Evolutionary conservation across 306 rosid genomes (phyloP).

Genomic region (Mucuna pruriens): DNA sequence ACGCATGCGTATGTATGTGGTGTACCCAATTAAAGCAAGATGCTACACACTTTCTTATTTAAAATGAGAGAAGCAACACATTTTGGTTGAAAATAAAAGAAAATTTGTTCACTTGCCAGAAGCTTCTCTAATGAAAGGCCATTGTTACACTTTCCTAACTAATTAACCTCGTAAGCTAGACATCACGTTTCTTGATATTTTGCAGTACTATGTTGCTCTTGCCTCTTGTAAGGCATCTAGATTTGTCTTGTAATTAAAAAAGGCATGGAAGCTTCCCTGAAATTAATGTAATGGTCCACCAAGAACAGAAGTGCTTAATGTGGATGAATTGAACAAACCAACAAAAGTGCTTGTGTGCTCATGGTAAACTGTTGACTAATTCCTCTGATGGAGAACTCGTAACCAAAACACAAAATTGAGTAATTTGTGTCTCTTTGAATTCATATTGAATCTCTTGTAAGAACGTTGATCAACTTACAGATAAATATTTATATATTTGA

Average conservation of each 20-base stretch:
- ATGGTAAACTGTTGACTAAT: neutral
- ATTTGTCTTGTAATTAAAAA: neutral
- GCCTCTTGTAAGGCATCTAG: neutral
- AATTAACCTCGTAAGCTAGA: neutral
- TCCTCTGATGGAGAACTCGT: neutral
- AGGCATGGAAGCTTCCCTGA: neutral
- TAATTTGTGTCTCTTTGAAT: neutral
- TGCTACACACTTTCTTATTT: neutral
- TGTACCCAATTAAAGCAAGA: neutral
- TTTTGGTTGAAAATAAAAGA: neutral
- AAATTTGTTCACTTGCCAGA: neutral
- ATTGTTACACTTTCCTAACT: neutral
- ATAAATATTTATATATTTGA: too few relatives aligned
- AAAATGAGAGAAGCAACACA: neutral
- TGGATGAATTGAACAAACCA: conserved; percentile 10
- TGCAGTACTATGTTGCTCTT: neutral
- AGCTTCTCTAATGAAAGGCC: neutral
- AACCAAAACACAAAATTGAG: neutral
- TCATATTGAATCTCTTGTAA: too few relatives aligned
- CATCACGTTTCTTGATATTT: conserved; percentile 5
- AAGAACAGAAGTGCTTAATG: conserved; percentile 29
- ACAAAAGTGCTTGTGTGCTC: conserved; percentile 23
- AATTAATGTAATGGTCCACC: conserved; percentile 1
- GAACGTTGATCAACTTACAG: too few relatives aligned
- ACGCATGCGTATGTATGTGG: neutral